phyloP scores from a whole-genome alignment of 2,329 filamentous ascomycete species.

The Diaporthe sp. region DNA sequence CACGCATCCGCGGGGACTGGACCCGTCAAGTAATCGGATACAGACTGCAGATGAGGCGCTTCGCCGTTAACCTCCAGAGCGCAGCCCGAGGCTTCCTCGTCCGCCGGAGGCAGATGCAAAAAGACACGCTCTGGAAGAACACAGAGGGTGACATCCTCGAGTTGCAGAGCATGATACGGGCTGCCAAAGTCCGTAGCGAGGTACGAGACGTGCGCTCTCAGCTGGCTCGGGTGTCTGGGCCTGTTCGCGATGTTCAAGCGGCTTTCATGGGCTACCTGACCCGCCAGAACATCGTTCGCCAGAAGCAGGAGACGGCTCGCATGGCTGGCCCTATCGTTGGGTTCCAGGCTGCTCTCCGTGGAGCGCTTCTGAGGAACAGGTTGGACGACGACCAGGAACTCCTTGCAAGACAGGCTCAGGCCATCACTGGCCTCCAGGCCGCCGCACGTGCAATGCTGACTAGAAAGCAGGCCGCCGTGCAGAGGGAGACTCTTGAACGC shows the following conservation, averaged over 20 bases:
- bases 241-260: constrained; percentile 76
- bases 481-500: constrained; percentile 65
- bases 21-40: constrained; percentile 87
- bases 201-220: constrained; percentile 69
- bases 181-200: constrained; percentile 73
- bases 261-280: constrained; percentile 76
- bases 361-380: constrained; percentile 72
- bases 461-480: constrained; percentile 65
- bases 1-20: constrained; percentile 89
- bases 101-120: constrained; percentile 72
- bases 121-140: constrained; percentile 77
- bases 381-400: constrained; percentile 66
- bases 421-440: constrained; percentile 73
- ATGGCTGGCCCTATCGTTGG: constrained; percentile 65
- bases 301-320: constrained; percentile 68
- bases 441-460: constrained; percentile 73
- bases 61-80: constrained; percentile 85
- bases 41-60: constrained; percentile 83
- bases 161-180: constrained; percentile 85
- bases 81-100: constrained; percentile 81
- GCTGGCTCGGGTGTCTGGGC: constrained; percentile 72
- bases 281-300: constrained; percentile 68
- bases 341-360: constrained; percentile 75
- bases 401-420: constrained; percentile 64
- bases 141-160: constrained; percentile 80